Conservation (phyloP, 495 filamentous ascomycete genomes). For the Opeltia flavorubescens region DNA sequence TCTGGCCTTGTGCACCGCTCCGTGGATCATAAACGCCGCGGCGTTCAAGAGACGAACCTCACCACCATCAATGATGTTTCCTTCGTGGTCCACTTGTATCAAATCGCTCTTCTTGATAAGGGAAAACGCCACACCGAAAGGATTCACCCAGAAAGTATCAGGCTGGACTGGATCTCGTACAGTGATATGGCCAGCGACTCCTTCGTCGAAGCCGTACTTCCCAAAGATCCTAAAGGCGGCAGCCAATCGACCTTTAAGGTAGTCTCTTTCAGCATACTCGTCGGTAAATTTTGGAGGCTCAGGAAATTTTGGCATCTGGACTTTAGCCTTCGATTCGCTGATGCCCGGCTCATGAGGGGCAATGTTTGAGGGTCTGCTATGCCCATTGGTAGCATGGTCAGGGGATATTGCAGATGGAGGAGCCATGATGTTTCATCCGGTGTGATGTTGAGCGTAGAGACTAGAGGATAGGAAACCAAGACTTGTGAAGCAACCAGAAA, state of each 20-base stretch:
- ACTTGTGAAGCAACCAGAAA: too few relatives aligned
- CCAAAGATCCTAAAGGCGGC: conserved; percentile 58
- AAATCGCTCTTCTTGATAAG: conserved; percentile 57
- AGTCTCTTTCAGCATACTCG: conserved; percentile 47
- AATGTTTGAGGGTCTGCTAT: conserved; percentile 7
- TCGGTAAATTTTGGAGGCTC: conserved; percentile 42
- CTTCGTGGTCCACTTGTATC: conserved; percentile 52
- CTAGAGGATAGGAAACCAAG: too few relatives aligned
- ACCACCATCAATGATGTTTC: conserved; percentile 56
- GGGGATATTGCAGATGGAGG: conserved; percentile 13
- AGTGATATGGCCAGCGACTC: conserved; percentile 48
- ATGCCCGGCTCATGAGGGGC: conserved; percentile 14
- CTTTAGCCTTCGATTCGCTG: conserved; percentile 17
- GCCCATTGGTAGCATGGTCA: conserved; percentile 5
- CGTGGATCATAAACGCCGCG: conserved; percentile 56
- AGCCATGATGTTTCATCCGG: too few relatives aligned
- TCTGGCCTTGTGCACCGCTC: conserved; percentile 51
- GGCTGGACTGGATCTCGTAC: conserved; percentile 56
- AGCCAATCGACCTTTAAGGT: conserved; percentile 47
- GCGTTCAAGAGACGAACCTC: conserved; percentile 46
- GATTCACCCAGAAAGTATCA: conserved; percentile 65
- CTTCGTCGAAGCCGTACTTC: conserved; percentile 52
- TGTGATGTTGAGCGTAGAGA: too few relatives aligned
- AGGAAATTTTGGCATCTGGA: conserved; percentile 33
- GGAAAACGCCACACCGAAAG: conserved; percentile 58